phyloP scores from a whole-genome alignment of 768 basidiomycete genomes.

The Trametes coccinea region DNA sequence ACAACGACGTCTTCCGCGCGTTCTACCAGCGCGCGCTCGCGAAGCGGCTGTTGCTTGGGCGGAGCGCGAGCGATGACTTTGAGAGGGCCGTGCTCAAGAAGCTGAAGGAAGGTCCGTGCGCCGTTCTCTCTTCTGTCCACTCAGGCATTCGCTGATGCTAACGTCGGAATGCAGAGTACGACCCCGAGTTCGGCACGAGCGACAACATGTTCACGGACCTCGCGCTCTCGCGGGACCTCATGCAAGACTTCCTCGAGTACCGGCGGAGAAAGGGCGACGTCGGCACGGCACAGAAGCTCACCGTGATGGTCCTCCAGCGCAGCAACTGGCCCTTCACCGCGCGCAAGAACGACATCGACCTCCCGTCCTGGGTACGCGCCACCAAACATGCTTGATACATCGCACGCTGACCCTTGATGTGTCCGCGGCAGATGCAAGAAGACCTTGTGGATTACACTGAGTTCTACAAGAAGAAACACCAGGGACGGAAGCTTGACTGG shows the following conservation, averaged over 20 bases:
- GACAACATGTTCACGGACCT: conserved; percentile 96
- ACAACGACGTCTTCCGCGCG: conserved; percentile 91
- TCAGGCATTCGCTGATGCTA: background rate
- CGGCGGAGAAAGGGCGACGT: conserved; percentile 31
- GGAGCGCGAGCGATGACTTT: conserved; percentile 84
- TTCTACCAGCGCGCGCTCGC: conserved; percentile 89
- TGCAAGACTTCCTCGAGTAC: conserved; percentile 63
- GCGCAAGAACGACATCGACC: conserved; percentile 48
- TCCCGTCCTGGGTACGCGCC: conserved; percentile 52
- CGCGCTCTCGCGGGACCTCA: conserved; percentile 69
- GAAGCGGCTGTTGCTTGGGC: conserved; percentile 82
- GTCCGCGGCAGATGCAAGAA: conserved; percentile 60
- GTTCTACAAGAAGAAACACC: conserved; percentile 82
- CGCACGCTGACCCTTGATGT: background rate
- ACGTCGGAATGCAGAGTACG: conserved; percentile 62
- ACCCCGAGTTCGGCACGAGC: conserved; percentile 92
- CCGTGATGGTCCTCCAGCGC: conserved; percentile 81
- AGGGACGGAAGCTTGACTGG: conserved; percentile 78
- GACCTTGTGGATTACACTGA: conserved; percentile 60
- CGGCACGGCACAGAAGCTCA: conserved; percentile 48
- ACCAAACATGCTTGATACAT: background rate
- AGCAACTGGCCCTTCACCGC: conserved; percentile 85
- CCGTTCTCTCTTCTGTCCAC: background rate
- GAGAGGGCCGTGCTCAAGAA: conserved; percentile 84
- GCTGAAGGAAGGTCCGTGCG: conserved; percentile 71